Conservation (phyloP, 2,329 filamentous ascomycete species). For the Corinectria fuckeliana region DNA sequence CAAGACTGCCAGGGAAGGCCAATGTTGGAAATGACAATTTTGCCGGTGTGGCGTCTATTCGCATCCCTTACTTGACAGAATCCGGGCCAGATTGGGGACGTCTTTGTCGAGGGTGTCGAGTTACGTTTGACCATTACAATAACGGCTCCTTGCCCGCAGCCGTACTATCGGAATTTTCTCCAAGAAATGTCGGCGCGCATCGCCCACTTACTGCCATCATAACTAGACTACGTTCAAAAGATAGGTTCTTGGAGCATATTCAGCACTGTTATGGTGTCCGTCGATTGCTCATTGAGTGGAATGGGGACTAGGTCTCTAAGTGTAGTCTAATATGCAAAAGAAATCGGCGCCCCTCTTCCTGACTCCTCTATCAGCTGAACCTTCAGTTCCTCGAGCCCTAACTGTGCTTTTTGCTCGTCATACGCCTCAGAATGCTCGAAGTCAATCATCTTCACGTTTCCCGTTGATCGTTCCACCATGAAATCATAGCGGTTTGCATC, state of each 20-base stretch:
- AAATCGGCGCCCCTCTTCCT: slow-evolving; percentile 1
- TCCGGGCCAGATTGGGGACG: slow-evolving; percentile 25
- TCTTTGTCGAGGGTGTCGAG: slow-evolving; percentile 35
- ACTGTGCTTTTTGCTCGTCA: slow-evolving; percentile 7
- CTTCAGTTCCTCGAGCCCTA: slow-evolving; percentile 4
- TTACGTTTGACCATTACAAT: too few relatives aligned
- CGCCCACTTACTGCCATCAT: too few relatives aligned
- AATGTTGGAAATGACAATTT: slow-evolving; percentile 28
- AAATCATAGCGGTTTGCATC: slow-evolving; percentile 29
- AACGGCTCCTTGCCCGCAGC: too few relatives aligned
- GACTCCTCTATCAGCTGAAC: background rate
- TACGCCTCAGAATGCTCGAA: slow-evolving; percentile 21
- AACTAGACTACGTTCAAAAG: too few relatives aligned
- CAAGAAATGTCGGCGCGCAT: too few relatives aligned
- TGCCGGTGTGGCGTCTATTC: slow-evolving; percentile 35
- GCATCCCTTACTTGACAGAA: slow-evolving; percentile 34
- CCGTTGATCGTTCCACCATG: slow-evolving; percentile 15
- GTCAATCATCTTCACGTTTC: slow-evolving; percentile 22
- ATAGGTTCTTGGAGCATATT: too few relatives aligned
- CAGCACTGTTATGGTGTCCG: too few relatives aligned
- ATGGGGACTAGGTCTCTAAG: too few relatives aligned
- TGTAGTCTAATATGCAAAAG: background rate
- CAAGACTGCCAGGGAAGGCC: slow-evolving; percentile 23
- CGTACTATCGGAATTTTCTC: too few relatives aligned
- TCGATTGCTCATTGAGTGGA: too few relatives aligned